phyloP scores from a whole-genome alignment of 495 filamentous ascomycete genomes.

The Achaetomiella virescens region DNA sequence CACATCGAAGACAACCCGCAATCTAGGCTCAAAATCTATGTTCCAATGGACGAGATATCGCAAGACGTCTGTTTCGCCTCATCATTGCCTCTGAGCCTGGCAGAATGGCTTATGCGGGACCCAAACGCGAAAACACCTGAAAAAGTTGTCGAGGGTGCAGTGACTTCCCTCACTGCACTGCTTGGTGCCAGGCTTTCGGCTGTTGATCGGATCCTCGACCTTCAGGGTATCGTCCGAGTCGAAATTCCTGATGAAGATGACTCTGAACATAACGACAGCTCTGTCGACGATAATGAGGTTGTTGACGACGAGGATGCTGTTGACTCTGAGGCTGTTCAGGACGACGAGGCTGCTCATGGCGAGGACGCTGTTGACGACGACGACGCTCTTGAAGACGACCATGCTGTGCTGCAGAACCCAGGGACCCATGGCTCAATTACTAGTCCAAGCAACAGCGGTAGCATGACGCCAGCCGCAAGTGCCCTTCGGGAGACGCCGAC shows the following conservation, averaged over 20 bases:
- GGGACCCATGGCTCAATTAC: no score
- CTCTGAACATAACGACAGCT: neutral
- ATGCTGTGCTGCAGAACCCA: no score
- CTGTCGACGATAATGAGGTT: neutral
- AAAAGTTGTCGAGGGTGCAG: neutral
- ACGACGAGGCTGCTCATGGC: no score
- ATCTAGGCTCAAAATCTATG: slow-evolving; percentile 29
- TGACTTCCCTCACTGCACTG: neutral
- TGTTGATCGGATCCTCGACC: neutral
- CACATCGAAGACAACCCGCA: slow-evolving; percentile 26
- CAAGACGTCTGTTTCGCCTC: slow-evolving; percentile 32
- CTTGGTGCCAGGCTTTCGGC: neutral
- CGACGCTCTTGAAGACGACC: no score
- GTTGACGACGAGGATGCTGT: neutral
- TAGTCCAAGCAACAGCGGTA: no score
- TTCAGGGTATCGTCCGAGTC: neutral
- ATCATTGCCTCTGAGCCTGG: slow-evolving; percentile 27
- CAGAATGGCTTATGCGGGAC: slow-evolving; percentile 33
- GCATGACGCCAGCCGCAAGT: no score
- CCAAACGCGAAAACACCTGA: slow-evolving; percentile 23
- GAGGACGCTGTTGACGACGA: no score
- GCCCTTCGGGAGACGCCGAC: no score
- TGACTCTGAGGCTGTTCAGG: no score
- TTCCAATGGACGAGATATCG: slow-evolving; percentile 29
- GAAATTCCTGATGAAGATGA: neutral